phyloP scores from a whole-genome alignment of 2,329 filamentous ascomycete species.

The Ophiostoma pallidulum region DNA sequence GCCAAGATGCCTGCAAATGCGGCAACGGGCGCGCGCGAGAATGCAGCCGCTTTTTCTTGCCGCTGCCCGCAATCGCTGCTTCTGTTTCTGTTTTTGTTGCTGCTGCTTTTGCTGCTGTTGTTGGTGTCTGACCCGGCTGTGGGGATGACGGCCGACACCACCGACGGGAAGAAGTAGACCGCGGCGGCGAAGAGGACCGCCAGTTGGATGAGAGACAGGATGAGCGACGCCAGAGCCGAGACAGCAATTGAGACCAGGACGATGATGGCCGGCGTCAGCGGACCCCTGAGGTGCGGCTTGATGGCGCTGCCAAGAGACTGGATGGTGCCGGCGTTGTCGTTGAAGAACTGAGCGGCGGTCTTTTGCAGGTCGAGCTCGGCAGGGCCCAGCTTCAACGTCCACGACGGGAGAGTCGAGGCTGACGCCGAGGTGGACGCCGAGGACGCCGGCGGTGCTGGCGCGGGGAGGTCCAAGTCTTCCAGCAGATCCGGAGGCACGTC shows the following conservation, averaged over 20 bases:
- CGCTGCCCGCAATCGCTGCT: not conserved
- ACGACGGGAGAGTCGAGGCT: not conserved
- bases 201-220: constrained; percentile 4
- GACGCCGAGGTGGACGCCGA: too few species aligned
- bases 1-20: constrained; percentile 4
- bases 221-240: constrained; percentile 2
- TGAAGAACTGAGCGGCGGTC: not conserved
- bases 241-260: not conserved
- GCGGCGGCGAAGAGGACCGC: not conserved
- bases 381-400: not conserved
- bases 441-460: too few species aligned
- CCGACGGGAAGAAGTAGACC: constrained; percentile 4
- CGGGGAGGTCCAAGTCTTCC: not conserved
- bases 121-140: not conserved
- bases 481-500: not conserved
- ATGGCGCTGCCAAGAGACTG: not conserved
- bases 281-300: constrained; percentile 2
- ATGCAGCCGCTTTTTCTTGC: not conserved
- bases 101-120: too few species aligned
- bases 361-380: not conserved
- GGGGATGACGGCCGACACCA: not conserved
- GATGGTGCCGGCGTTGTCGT: not conserved
- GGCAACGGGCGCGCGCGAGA: not conserved
- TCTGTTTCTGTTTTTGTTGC: too few species aligned
- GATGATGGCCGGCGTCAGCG: constrained; percentile 5